Percentiles rank a stretch among this genome's conserved stretches.
phyloP scores from a whole-genome alignment of 257 asterid species.

The Jaltomata sinuosa region DNA sequence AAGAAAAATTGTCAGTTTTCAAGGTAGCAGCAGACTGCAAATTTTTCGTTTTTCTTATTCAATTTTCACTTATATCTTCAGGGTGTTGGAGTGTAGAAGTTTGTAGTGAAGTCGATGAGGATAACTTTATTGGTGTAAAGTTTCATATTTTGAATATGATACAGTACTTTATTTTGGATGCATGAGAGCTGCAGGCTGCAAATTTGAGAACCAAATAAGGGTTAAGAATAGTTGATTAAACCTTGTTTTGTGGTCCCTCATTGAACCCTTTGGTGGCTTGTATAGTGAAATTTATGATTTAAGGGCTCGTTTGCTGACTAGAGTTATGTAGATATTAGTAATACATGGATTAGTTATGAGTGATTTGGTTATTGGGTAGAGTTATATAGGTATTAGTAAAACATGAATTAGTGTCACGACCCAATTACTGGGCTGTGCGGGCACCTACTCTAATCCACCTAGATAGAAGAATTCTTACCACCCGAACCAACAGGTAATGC shows the following conservation, averaged over 20 bases:
- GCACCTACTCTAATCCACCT: too few relatives aligned
- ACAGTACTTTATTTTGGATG: neutral
- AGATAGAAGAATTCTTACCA: too few relatives aligned
- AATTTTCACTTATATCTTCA: neutral
- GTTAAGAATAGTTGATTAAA: neutral
- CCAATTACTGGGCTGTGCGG: too few relatives aligned
- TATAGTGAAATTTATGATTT: neutral
- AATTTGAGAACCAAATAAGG: too few relatives aligned
- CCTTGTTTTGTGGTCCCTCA: neutral
- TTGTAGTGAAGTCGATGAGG: conserved; percentile 13
- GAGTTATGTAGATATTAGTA: too few relatives aligned
- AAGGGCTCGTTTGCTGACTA: too few relatives aligned
- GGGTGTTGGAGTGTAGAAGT: conserved; percentile 18
- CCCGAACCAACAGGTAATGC: too few relatives aligned
- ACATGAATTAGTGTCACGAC: too few relatives aligned
- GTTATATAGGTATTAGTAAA: too few relatives aligned
- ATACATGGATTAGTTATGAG: too few relatives aligned
- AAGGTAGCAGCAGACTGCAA: neutral
- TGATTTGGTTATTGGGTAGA: too few relatives aligned
- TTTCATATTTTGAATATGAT: neutral
- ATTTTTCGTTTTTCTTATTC: neutral
- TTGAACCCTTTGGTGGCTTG: neutral
- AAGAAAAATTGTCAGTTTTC: neutral
- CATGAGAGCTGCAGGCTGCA: neutral
- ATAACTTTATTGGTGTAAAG: neutral